A percentile compares a stretch with the other conserved stretches of the same genome.
Conservation (phyloP, 192 early-diverging fungal species). For the Phycomyces nitens region DNA sequence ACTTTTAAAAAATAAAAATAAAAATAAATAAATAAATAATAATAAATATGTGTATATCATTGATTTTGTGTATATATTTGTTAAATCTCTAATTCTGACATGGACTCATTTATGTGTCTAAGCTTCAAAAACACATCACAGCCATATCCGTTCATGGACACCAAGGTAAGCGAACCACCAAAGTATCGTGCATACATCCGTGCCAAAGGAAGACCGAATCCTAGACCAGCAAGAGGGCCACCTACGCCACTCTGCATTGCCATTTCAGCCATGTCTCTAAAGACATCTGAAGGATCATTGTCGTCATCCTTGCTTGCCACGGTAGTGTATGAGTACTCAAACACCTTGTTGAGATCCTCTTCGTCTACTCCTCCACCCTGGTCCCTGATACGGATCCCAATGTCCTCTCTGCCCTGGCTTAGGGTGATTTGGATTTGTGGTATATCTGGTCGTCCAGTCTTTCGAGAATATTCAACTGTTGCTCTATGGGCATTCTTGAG, state of each 20-base stretch:
- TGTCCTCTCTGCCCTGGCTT: conserved; percentile 68
- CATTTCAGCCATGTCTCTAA: conserved; percentile 71
- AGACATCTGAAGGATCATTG: conserved; percentile 46
- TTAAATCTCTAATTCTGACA: conserved; percentile 52
- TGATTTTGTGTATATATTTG: too few relatives aligned
- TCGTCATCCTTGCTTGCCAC: conserved; percentile 59
- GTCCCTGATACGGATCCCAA: conserved; percentile 85
- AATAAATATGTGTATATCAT: too few relatives aligned
- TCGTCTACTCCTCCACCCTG: conserved; percentile 86
- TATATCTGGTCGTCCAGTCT: conserved; percentile 37
- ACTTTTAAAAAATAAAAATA: conserved; percentile 37
- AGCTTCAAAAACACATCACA: conserved; percentile 88
- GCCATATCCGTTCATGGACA: conserved; percentile 85
- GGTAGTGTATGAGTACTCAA: conserved; percentile 94
- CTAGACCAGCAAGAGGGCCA: conserved; percentile 83
- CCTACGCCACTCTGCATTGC: conserved; percentile 86
- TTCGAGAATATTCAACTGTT: conserved; percentile 69
- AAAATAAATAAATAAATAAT: neutral
- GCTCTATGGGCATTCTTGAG: conserved; percentile 89
- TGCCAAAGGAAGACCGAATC: conserved; percentile 80
- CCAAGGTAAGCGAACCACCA: conserved; percentile 82
- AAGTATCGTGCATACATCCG: conserved; percentile 90
- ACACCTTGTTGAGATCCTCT: conserved; percentile 71
- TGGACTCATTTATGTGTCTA: conserved; percentile 74
- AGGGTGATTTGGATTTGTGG: conserved; percentile 88